These are phyloP conservation scores for Saccharomyces pastorianus DNA, from an alignment of 1,139 yeast species.

Conservation along the genomic window DNA sequence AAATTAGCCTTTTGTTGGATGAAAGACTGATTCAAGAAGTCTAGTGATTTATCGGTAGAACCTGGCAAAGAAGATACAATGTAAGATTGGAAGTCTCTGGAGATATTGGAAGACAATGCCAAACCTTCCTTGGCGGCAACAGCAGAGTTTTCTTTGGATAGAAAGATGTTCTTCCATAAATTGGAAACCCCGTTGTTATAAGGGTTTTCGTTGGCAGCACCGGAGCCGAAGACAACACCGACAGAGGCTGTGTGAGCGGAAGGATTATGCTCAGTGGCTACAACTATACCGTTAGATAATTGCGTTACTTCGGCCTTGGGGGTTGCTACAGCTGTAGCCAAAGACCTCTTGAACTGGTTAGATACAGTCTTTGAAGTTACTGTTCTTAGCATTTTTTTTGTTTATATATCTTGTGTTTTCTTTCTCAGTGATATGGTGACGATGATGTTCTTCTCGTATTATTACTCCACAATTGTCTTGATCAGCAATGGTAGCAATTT, in stretches of 20 bases:
- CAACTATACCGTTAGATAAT: constrained; percentile 61
- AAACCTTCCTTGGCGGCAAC: constrained; percentile 40
- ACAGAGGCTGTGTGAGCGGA: constrained; percentile 50
- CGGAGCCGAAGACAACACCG: constrained; percentile 67
- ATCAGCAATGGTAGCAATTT: not conserved
- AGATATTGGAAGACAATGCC: constrained; percentile 38
- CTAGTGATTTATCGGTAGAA: constrained; percentile 39
- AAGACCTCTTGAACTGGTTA: constrained; percentile 29
- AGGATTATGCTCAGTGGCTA: constrained; percentile 60
- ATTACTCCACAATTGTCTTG: not conserved
- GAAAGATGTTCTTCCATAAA: constrained; percentile 47
- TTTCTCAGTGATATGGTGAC: not conserved
- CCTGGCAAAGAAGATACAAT: constrained; percentile 44
- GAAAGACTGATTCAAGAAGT: constrained; percentile 24
- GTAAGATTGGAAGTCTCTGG: constrained; percentile 50
- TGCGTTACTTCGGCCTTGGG: constrained; percentile 54
- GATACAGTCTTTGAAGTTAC: constrained; percentile 20
- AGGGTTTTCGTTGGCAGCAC: constrained; percentile 70
- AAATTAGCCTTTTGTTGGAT: constrained; percentile 3
- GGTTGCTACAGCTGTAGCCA: constrained; percentile 44
- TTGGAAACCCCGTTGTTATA: constrained; percentile 75
- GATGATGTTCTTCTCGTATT: not conserved
- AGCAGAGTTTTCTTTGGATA: constrained; percentile 27
- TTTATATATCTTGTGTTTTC: not conserved
- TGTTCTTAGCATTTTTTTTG: constrained; percentile 22